Percentiles rank a stretch among this genome's conserved stretches.
Evolutionary conservation across 495 filamentous ascomycete species (phyloP).

Genomic region (Penicillium coffeae): DNA sequence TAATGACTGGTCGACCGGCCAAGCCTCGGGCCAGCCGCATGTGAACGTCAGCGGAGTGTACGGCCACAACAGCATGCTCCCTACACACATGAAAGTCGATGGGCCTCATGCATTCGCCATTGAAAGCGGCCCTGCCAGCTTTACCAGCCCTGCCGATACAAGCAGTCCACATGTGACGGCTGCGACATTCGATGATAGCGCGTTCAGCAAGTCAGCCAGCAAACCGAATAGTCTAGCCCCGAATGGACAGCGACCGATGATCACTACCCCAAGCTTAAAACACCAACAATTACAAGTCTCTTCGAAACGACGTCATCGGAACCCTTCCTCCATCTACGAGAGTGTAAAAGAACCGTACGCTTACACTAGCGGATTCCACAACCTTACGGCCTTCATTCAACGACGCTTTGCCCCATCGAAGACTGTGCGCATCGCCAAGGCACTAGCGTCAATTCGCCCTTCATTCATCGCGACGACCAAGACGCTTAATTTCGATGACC

Average conservation of each 20-base stretch:
- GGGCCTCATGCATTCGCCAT: slow-evolving; percentile 69
- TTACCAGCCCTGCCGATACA: slow-evolving; percentile 57
- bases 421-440: slow-evolving; percentile 74
- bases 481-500: slow-evolving; percentile 76
- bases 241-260: slow-evolving; percentile 38
- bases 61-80: slow-evolving; percentile 37
- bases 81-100: slow-evolving; percentile 45
- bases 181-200: slow-evolving; percentile 34
- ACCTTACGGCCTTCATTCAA: slow-evolving; percentile 75
- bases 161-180: slow-evolving; percentile 46
- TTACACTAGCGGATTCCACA: slow-evolving; percentile 87
- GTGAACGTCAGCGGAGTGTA: slow-evolving; percentile 43
- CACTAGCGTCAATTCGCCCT: slow-evolving; percentile 83
- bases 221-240: slow-evolving; percentile 35
- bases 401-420: slow-evolving; percentile 67
- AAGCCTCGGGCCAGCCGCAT: slow-evolving; percentile 35
- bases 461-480: slow-evolving; percentile 87
- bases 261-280: slow-evolving; percentile 40
- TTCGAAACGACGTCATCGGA: slow-evolving; percentile 53
- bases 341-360: slow-evolving; percentile 85
- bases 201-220: slow-evolving; percentile 22
- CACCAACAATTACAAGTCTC: slow-evolving; percentile 50
- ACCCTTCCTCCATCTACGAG: slow-evolving; percentile 82
- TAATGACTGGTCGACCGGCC: slow-evolving; percentile 43
- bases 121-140: slow-evolving; percentile 57